Evolutionary conservation across 2,329 filamentous ascomycete genomes (phyloP), one percentile per base, ranked within the genome.

Genomic region (Aureobasidium leucospermi): DNA sequence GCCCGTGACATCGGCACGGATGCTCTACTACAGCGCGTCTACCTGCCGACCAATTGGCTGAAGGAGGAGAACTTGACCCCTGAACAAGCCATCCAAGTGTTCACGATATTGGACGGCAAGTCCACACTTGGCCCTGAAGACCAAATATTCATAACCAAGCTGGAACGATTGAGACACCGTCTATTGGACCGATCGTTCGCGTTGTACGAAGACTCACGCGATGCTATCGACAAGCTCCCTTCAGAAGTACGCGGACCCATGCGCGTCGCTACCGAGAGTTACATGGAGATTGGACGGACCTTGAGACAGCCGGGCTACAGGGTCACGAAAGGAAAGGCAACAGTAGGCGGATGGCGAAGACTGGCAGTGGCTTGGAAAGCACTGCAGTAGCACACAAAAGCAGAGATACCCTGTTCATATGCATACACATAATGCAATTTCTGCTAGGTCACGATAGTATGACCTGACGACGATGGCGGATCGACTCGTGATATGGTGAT

Each of bases 231-330:
- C 51, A 72, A 79, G 63, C 73, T 91, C 0, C 87, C 87, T 0
- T 49, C 61, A 0, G 80, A 85, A 65, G 83, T 82, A 0, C 77
- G 83, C 63, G 84, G 81, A 0, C 83, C 85, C 0, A 83, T 89
- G 68, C 76, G 84, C 11, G 85, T 88, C 5, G 86, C 85, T 0
- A 85, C 89, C 0, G 86, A 89, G 70, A 88, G 85, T 63, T 89
- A 90, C 67, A 87, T 90, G 82, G 85, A 88, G 68, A 90, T 90
- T 68, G 87, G 85, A 13, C 73, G 85, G 43, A 82, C 85, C n/a
- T 67, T 88, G 29, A 71, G 75, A 58, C 74, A 79, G 59, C 69
- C 75, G 19, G 73, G 75, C 8, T 77, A 76, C 61, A 64, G 69
- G 32, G 70, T 78, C 4, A 78, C 75, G 60, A 73, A 70, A 38